Percentiles rank a stretch among this genome's conserved stretches.
Evolutionary conservation across 768 basidiomycete species (phyloP).

Genomic region (Hericium coralloides): DNA sequence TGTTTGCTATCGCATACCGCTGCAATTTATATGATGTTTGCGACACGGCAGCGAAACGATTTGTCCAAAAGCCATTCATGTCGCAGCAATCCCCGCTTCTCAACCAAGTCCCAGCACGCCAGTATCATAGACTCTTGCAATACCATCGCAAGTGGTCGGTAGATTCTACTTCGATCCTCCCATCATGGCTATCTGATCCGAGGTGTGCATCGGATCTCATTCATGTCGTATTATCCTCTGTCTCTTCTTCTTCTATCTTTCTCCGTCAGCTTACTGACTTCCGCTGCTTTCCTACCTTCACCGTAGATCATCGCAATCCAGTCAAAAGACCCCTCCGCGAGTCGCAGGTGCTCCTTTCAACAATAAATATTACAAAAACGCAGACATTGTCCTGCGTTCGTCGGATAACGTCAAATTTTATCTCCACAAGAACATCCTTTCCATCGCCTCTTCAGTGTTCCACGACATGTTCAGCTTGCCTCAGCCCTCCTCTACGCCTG

Average conservation of each 20-base stretch:
- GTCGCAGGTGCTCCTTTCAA: neutral
- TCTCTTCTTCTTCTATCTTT: no score
- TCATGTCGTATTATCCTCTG: no score
- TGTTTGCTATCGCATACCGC: neutral
- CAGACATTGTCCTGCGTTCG: neutral
- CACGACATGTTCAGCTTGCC: slow-evolving; percentile 21
- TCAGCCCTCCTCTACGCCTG: slow-evolving; percentile 7
- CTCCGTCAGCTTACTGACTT: no score
- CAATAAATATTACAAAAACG: neutral
- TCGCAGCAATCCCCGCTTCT: neutral
- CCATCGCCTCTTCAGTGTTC: slow-evolving; percentile 27
- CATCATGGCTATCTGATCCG: neutral
- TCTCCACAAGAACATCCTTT: slow-evolving; percentile 24
- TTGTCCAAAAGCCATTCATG: neutral
- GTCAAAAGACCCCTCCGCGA: neutral
- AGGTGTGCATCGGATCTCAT: neutral
- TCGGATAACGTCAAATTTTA: slow-evolving; percentile 10
- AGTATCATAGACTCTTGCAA: neutral
- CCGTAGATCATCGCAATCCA: no score
- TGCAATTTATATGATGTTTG: neutral
- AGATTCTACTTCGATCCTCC: neutral
- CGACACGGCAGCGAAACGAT: neutral
- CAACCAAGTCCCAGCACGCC: neutral
- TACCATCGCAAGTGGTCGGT: neutral
- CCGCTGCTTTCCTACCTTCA: no score